Percentiles rank a stretch among this genome's conserved stretches.
Conservation (phyloP, 305 asterid genomes). For the Fraxinus floribunda region DNA sequence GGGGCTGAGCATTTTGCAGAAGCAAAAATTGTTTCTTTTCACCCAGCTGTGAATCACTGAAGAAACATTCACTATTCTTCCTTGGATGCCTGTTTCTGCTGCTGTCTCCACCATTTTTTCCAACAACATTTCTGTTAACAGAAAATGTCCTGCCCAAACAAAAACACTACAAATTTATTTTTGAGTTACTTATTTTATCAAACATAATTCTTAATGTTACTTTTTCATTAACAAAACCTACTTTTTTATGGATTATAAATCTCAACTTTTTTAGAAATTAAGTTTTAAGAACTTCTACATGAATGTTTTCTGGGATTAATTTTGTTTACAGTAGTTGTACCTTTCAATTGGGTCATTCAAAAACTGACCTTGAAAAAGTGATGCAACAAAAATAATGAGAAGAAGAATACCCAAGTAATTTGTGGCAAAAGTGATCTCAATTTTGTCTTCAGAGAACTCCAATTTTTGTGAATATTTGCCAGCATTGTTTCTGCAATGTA, state of each 20-base stretch:
- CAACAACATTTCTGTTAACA: slow-evolving; percentile 74
- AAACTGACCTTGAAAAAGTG: neutral
- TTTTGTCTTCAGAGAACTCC: slow-evolving; percentile 90
- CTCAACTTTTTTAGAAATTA: neutral
- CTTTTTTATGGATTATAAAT: neutral
- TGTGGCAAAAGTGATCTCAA: slow-evolving; percentile 97
- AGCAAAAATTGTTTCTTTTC: slow-evolving; percentile 48
- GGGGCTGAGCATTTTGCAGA: slow-evolving; percentile 67
- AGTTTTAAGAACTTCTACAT: neutral
- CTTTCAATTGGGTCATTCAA: neutral
- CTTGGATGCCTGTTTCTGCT: slow-evolving; percentile 55
- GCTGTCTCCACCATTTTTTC: slow-evolving; percentile 88
- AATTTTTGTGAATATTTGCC: slow-evolving; percentile 85
- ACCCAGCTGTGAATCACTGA: slow-evolving; percentile 95
- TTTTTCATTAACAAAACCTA: neutral
- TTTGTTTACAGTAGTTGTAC: neutral
- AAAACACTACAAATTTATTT: neutral
- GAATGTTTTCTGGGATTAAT: neutral
- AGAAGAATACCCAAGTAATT: slow-evolving; percentile 68
- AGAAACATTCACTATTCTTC: slow-evolving; percentile 88
- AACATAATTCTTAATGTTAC: neutral
- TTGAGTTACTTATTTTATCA: neutral
- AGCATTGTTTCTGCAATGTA: slow-evolving; percentile 82
- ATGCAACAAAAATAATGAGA: neutral
- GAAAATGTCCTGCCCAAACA: slow-evolving; percentile 69